Evolutionary conservation across 2,329 filamentous ascomycete species (phyloP).

Genomic region (Verticillium albo-atrum): DNA sequence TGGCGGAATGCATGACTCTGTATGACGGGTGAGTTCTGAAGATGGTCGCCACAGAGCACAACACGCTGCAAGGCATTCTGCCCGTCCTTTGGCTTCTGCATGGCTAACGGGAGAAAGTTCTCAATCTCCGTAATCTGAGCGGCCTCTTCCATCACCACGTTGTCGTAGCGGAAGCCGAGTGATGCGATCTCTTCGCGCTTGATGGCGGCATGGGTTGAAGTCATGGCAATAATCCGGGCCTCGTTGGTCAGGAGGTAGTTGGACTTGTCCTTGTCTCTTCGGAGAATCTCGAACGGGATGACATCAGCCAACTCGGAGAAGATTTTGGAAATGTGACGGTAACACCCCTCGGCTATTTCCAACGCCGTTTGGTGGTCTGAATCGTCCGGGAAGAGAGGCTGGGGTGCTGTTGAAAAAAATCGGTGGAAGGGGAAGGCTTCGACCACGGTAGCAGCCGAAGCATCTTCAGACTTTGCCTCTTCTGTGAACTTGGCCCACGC

Average conservation of each 20-base stretch:
- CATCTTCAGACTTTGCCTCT: constrained; percentile 47
- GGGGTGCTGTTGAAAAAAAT: constrained; percentile 84
- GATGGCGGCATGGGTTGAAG: constrained; percentile 95
- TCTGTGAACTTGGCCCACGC: constrained; percentile 78
- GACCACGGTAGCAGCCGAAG: constrained; percentile 56
- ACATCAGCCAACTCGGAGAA: constrained; percentile 92
- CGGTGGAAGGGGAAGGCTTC: constrained; percentile 78
- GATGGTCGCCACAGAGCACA: constrained; percentile 90
- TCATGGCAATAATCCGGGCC: constrained; percentile 98
- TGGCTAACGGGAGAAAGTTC: constrained; percentile 89
- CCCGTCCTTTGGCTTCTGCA: constrained; percentile 75
- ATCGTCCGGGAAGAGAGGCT: constrained; percentile 72
- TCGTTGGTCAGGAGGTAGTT: constrained; percentile 95
- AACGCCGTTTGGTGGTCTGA: constrained; percentile 62
- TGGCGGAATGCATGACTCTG: constrained; percentile 92
- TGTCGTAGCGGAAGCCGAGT: constrained; percentile 96
- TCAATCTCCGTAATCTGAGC: constrained; percentile 97
- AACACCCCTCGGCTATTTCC: constrained; percentile 79
- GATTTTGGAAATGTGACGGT: constrained; percentile 82
- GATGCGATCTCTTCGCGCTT: constrained; percentile 82
- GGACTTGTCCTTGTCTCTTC: constrained; percentile 83
- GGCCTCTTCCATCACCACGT: constrained; percentile 96
- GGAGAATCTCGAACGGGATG: constrained; percentile 88
- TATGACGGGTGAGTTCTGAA: constrained; percentile 93
- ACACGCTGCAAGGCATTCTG: constrained; percentile 78